A percentile compares a stretch with the other conserved stretches of the same genome.
These are phyloP conservation scores for Liquidambar formosana DNA, from an alignment of 164 flowering plant genomes.

Conservation along the genomic window DNA sequence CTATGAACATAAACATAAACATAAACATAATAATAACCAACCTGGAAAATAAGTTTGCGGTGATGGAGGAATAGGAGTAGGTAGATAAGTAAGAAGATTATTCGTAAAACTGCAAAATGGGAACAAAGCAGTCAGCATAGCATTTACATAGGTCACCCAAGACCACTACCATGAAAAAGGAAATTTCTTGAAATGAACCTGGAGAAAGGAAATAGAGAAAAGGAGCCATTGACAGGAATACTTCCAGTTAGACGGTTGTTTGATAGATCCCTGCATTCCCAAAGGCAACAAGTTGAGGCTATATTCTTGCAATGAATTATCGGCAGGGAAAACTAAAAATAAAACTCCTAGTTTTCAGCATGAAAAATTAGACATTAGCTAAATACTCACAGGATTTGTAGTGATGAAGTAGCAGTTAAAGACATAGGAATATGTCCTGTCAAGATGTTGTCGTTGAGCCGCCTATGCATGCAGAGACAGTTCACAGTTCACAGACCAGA, in stretches of 20 bases:
- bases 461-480: conserved; percentile 52
- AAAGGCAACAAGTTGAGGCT: background rate
- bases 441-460: conserved; percentile 73
- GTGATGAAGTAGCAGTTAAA: conserved; percentile 45
- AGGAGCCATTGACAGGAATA: conserved; percentile 70
- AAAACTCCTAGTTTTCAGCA: background rate
- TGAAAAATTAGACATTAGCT: background rate
- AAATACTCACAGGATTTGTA: conserved; percentile 66
- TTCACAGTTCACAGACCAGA: background rate
- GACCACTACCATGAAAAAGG: too few relatives aligned
- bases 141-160: too few relatives aligned
- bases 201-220: conserved; percentile 64
- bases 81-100: too few relatives aligned
- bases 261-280: conserved; percentile 60
- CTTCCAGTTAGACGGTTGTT: conserved; percentile 51
- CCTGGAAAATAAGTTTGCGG: too few relatives aligned
- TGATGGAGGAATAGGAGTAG: too few relatives aligned
- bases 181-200: conserved; percentile 34
- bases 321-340: background rate
- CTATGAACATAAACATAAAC: too few relatives aligned
- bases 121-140: too few relatives aligned
- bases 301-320: background rate
- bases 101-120: too few relatives aligned
- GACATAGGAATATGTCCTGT: conserved; percentile 55
- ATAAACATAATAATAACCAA: too few relatives aligned